Evolutionary conservation across 192 early-diverging fungal species (phyloP), one percentile per base, ranked within the genome.

Genomic region (Coemansia brasiliensis): DNA sequence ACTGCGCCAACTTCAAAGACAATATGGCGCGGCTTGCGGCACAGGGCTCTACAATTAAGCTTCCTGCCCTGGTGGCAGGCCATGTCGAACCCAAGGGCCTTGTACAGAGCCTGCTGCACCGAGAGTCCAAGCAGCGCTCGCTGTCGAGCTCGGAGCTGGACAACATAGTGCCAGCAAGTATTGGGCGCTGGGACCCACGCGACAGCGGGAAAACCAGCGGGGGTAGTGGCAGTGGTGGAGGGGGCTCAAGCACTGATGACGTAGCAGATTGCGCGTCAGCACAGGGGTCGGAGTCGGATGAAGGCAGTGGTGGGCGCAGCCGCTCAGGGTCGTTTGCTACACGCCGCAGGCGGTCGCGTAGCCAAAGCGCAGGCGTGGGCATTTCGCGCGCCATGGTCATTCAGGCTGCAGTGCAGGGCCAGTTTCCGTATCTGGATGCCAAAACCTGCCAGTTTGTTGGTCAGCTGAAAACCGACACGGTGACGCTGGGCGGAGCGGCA

Each of bases 381-480:
- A 73, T 79, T 2, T 73, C 76, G 39, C 76, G 76, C 6, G 61
- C 63, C 22, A 79, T 79, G 76, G 76, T 73, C 3, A 72, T 79
- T n/a, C 66, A 69, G 63, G 76, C 76, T 0, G 76, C 76, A 3
- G 55, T 67, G 5, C 58, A 69, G 35, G 76, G 76, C 24, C 76
- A 79, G 63, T 79, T 79, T 20, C 71, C 76, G 17, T 79, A 66
- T 17, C 27, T 79, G 52, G 76, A 79, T 32, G 70, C 76, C 16
- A 70, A 69, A 42, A 79, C 76, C 4, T 72, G 71, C 49, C 63
- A 79, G 76, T 79, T 79, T 79, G 76, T 79, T 13, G 76, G 76
- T 0, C 76, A 74, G 52, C 63, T 79, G 18, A 79, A 79, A 48
- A 45, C 58, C 11, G 76, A 79, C 39, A 49, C 61, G 0, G 67